Percentiles rank a stretch among this genome's conserved stretches.
Conservation (phyloP, 169 alveolate species). For the Cryptosporidium xiaoi region DNA sequence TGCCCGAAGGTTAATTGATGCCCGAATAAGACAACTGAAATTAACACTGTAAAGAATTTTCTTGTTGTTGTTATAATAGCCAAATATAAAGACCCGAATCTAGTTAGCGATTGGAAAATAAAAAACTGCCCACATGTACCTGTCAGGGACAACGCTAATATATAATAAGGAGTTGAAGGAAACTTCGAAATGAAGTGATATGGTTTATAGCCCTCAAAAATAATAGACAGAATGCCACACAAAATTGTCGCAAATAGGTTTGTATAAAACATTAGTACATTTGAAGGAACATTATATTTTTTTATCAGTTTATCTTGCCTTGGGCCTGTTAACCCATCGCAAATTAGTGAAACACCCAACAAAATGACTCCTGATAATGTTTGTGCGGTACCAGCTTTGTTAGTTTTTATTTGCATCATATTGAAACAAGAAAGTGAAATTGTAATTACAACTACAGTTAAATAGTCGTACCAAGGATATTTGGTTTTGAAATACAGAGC, state of each 20-base stretch:
- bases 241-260: conserved; percentile 84
- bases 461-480: conserved; percentile 90
- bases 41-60: conserved; percentile 87
- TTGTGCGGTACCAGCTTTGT: conserved; percentile 76
- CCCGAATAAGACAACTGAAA: conserved; percentile 86
- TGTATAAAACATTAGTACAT: conserved; percentile 85
- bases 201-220: conserved; percentile 86
- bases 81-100: conserved; percentile 89
- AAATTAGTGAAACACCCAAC: conserved; percentile 85
- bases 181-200: conserved; percentile 75
- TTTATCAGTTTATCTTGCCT: conserved; percentile 88
- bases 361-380: conserved; percentile 85
- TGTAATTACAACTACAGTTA: conserved; percentile 87
- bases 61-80: conserved; percentile 89
- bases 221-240: conserved; percentile 77
- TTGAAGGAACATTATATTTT: conserved; percentile 83
- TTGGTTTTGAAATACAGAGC: conserved; percentile 84
- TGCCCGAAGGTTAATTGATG: conserved; percentile 84
- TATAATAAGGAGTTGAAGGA: conserved; percentile 79
- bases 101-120: conserved; percentile 85
- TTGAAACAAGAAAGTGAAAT: conserved; percentile 85
- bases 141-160: conserved; percentile 82
- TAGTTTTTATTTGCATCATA: conserved; percentile 74
- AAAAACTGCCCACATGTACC: conserved; percentile 90
- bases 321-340: conserved; percentile 92